Evolutionary conservation across 345 rosid species (phyloP), one percentile per base, ranked within the genome.

Genomic region (Fremontodendron californicum): DNA sequence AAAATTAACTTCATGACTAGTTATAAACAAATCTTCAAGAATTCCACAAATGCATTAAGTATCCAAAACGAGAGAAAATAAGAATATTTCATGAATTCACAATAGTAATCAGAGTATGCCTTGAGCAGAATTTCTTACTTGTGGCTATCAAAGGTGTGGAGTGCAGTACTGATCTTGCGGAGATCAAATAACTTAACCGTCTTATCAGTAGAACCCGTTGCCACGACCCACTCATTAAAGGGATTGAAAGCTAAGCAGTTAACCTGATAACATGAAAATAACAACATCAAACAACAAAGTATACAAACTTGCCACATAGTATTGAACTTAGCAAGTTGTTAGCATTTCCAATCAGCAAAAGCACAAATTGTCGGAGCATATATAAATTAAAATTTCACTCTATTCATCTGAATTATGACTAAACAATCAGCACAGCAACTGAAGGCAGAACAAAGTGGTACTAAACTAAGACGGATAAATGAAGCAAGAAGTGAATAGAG

Each of bases 221-320:
- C 98, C 81, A 96, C 93, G 77, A 96, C 91, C 98, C 99, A 96
- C 81, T 94, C 99, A 83, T 96, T 96, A 74, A 94, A 90, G 77
- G 99, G 99, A 80, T 96, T 96, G 83, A 96, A 96, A 42, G 99
- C 99, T 82, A 96, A 80, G 86, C 99, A 96, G 85, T 96, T 96
- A 62, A 91, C 98, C 99, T 94, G 78, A 58, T 60, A 73, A 78
- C 71, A 76, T 25, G 43, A 78, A 42, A 78, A 21, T 19, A 76
- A 51, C 9, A 29, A 75, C 21, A 35, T 75, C 37, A 80, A 48
- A 51, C 62, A 11, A 63, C 39, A 42, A 21, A 27, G 23, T 1
- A 25, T 21, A 58, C 42, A 76, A 75, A 75, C 57, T 39, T 39
- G 49, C 57, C 39, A 69, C 21, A 35, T 57, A 46, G 7, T 54